Conservation (phyloP, 306 rosid species). For the Castanopsis chinensis region DNA sequence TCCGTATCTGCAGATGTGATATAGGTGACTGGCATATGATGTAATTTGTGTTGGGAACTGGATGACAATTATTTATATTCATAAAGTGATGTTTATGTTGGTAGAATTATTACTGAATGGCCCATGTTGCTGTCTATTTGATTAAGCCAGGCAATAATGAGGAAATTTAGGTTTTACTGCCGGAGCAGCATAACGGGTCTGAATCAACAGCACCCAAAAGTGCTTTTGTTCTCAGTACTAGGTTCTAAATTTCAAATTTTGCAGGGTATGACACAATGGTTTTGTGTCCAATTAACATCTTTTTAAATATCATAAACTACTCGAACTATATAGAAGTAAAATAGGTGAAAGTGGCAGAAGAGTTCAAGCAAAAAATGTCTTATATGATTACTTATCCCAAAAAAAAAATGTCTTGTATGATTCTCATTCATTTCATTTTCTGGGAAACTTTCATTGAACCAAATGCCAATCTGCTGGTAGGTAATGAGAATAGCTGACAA, state of each 20-base stretch:
- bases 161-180: background rate
- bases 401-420: background rate
- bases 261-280: background rate
- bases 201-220: background rate
- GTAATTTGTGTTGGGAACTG: background rate
- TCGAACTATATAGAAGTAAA: background rate
- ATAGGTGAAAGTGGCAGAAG: background rate
- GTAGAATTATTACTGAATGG: background rate
- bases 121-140: background rate
- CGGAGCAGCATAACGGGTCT: background rate
- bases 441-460: conserved; percentile 7
- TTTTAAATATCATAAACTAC: background rate
- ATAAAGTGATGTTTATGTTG: background rate
- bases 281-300: background rate
- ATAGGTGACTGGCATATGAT: background rate
- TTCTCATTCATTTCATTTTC: background rate
- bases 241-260: background rate
- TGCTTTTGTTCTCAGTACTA: background rate
- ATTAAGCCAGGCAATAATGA: background rate
- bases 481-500: conserved; percentile 92
- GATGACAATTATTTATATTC: background rate
- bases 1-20: background rate
- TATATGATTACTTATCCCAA: background rate
- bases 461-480: conserved; percentile 38
- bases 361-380: background rate